phyloP scores from a whole-genome alignment of 805 yeast species.

The Ogataea henricii region DNA sequence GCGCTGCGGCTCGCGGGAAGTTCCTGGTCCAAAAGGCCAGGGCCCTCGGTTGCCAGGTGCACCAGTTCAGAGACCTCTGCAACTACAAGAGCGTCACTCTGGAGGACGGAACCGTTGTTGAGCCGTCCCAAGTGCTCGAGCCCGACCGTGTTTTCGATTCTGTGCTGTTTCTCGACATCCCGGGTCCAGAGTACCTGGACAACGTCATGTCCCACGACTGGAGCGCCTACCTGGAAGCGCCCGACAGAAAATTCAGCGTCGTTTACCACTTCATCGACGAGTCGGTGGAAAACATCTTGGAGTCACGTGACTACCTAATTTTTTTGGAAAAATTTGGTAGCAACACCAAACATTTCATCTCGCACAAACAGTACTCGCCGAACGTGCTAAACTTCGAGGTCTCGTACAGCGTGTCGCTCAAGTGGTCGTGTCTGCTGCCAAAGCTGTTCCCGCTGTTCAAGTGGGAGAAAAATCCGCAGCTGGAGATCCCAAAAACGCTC shows the following conservation, averaged over 20 bases:
- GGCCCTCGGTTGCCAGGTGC: conserved; percentile 67
- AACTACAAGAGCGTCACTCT: conserved; percentile 59
- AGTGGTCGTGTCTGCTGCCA: conserved; percentile 55
- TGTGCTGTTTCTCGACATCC: conserved; percentile 73
- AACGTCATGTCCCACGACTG: conserved; percentile 31
- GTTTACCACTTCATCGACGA: conserved; percentile 82
- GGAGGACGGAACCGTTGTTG: conserved; percentile 57
- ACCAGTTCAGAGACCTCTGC: conserved; percentile 57
- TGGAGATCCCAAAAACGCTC: conserved; percentile 26
- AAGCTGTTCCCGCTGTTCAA: conserved; percentile 46
- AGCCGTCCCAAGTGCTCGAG: conserved; percentile 74
- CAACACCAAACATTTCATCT: conserved; percentile 59
- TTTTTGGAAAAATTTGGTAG: conserved; percentile 59
- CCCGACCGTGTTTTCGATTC: conserved; percentile 59
- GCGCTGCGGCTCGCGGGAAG: conserved; percentile 72
- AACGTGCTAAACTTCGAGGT: conserved; percentile 61
- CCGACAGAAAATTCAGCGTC: conserved; percentile 35
- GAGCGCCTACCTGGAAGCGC: conserved; percentile 16
- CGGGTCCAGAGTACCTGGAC: conserved; percentile 48
- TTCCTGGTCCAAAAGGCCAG: conserved; percentile 68
- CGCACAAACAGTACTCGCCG: conserved; percentile 69
- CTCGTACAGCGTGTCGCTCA: conserved; percentile 54
- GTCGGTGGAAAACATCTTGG: conserved; percentile 42
- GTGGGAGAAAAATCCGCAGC: conserved; percentile 32
- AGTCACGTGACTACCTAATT: conserved; percentile 41